Evolutionary conservation across 768 basidiomycete species (phyloP).

Genomic region (Tricholomella constricta): DNA sequence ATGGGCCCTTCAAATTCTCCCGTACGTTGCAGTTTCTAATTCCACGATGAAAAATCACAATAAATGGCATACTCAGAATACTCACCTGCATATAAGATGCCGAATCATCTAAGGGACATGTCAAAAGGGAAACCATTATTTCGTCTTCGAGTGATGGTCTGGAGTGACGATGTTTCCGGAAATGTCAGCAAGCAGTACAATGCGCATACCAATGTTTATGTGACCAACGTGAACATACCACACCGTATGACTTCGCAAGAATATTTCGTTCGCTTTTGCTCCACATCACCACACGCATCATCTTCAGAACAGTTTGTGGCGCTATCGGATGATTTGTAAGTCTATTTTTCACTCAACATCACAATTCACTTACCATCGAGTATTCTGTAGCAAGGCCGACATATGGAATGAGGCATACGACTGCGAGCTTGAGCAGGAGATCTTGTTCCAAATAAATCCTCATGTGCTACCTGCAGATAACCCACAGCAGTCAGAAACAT

Average conservation of each 20-base stretch:
- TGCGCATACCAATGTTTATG: slow-evolving; percentile 33
- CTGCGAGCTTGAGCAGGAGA: slow-evolving; percentile 23
- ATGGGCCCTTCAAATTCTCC: too few relatives aligned
- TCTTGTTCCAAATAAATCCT: slow-evolving; percentile 23
- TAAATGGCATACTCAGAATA: background rate
- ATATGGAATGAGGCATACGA: slow-evolving; percentile 27
- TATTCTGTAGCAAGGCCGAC: background rate
- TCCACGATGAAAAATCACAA: too few relatives aligned
- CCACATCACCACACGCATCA: slow-evolving; percentile 35
- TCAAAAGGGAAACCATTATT: slow-evolving; percentile 13
- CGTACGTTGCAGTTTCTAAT: too few relatives aligned
- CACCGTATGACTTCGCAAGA: slow-evolving; percentile 28
- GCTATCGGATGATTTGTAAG: slow-evolving; percentile 19
- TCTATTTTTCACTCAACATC: background rate
- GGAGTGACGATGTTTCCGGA: slow-evolving; percentile 36
- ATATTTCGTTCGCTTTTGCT: slow-evolving; percentile 31
- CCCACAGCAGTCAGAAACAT: slow-evolving; percentile 31
- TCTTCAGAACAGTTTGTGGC: too few relatives aligned
- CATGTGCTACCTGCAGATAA: slow-evolving; percentile 34
- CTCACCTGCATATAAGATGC: background rate
- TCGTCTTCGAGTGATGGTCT: slow-evolving; percentile 13
- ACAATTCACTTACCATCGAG: background rate
- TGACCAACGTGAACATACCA: slow-evolving; percentile 29
- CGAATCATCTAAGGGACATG: slow-evolving; percentile 12
- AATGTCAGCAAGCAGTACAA: slow-evolving; percentile 38